Percentiles rank a stretch among this genome's conserved stretches.
Conservation (phyloP, 192 early-diverging fungal genomes). For the Backusella circina region DNA sequence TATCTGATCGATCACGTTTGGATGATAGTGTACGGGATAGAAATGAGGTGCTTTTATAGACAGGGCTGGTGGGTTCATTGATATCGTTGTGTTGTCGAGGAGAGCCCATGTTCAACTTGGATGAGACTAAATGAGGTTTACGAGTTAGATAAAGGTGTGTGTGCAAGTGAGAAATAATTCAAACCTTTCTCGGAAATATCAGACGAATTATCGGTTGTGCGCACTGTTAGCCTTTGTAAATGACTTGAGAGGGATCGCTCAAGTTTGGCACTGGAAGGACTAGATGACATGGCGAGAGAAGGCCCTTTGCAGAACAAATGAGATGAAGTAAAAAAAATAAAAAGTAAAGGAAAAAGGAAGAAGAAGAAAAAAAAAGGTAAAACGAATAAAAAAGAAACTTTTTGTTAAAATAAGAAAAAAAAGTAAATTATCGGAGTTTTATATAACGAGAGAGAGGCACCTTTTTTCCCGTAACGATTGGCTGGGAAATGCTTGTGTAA, state of each 20-base stretch:
- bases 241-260: constrained; percentile 25
- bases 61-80: not conserved
- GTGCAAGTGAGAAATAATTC: not conserved
- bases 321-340: constrained; percentile 11
- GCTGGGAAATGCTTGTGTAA: not conserved
- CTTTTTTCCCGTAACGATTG: not conserved
- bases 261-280: constrained; percentile 9
- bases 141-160: too few relatives aligned
- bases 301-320: not conserved
- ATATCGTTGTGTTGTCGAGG: not conserved
- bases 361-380: not conserved
- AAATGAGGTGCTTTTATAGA: constrained; percentile 11
- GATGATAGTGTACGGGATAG: constrained; percentile 22
- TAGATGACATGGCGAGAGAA: not conserved
- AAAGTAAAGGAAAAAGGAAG: not conserved
- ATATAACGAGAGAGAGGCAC: not conserved
- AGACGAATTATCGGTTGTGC: not conserved
- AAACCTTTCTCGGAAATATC: constrained; percentile 16
- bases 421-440: not conserved
- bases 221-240: constrained; percentile 21
- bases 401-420: not conserved
- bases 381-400: not conserved
- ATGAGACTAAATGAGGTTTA: not conserved
- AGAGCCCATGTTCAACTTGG: not conserved
- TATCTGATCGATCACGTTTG: constrained; percentile 19